phyloP scores from a whole-genome alignment of 768 basidiomycete genomes.

The Hydnomerulius pinastri region DNA sequence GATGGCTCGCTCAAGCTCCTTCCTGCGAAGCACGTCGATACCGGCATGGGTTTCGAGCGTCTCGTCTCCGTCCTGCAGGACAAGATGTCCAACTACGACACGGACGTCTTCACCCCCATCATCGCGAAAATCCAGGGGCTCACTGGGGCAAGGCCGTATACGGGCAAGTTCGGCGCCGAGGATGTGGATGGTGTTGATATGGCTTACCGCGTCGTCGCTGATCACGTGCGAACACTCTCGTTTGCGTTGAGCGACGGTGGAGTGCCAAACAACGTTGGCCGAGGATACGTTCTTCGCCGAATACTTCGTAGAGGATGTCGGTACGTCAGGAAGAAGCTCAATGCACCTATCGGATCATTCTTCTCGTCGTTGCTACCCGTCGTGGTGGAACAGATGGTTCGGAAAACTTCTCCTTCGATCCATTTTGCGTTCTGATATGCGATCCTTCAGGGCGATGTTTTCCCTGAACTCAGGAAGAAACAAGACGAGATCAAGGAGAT shows the following conservation, averaged over 20 bases:
- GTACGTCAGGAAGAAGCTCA: conserved; percentile 93
- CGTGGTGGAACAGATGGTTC: conserved; percentile 85
- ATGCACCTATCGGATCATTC: conserved; percentile 89
- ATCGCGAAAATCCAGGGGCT: conserved; percentile 86
- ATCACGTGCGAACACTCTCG: conserved; percentile 93
- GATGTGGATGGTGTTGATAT: conserved; percentile 95
- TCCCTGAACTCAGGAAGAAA: conserved; percentile 90
- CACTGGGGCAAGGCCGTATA: conserved; percentile 84
- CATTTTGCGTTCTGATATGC: conserved; percentile 10
- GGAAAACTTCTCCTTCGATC: conserved; percentile 15
- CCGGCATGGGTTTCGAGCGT: conserved; percentile 99
- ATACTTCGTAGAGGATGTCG: conserved; percentile 94
- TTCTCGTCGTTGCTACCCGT: conserved; percentile 92
- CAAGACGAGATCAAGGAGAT: conserved; percentile 89
- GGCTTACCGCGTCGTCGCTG: conserved; percentile 95
- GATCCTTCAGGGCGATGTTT: conserved; percentile 66
- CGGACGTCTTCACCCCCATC: conserved; percentile 90
- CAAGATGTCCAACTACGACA: conserved; percentile 95
- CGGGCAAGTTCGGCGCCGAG: conserved; percentile 93
- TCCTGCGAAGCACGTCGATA: conserved; percentile 95
- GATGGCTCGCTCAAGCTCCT: conserved; percentile 79
- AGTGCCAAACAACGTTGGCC: conserved; percentile 92
- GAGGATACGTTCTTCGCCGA: conserved; percentile 95
- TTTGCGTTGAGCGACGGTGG: conserved; percentile 97
- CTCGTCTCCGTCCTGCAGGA: conserved; percentile 93